These are phyloP conservation scores for Fusarium drepaniforme DNA, from an alignment of 2,329 filamentous ascomycete species.

Conservation along the genomic window DNA sequence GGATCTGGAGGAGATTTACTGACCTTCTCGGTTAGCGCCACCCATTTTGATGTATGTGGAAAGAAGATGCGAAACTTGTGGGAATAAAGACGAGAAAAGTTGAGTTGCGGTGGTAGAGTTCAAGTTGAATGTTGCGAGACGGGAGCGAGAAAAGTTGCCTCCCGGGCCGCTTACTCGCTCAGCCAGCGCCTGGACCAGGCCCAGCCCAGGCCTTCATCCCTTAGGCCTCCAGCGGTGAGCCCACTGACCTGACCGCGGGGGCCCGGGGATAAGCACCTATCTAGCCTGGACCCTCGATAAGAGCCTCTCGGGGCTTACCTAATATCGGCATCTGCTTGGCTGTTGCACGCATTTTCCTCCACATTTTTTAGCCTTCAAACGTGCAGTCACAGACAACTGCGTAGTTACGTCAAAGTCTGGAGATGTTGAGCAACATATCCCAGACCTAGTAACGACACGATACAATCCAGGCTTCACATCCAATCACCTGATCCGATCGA, in stretches of 20 bases:
- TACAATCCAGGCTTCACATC: constrained; percentile 9
- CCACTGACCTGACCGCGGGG: constrained; percentile 15
- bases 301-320: constrained; percentile 41
- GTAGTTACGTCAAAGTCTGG: constrained; percentile 39
- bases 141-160: constrained; percentile 41
- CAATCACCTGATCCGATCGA: constrained; percentile 1
- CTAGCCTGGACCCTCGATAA: constrained; percentile 27
- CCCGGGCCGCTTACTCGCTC: constrained; percentile 30
- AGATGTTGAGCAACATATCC: constrained; percentile 13
- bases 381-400: constrained; percentile 6
- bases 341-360: constrained; percentile 25
- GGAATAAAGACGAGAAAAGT: constrained; percentile 29
- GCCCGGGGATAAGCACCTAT: constrained; percentile 19
- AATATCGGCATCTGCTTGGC: constrained; percentile 28
- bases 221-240: constrained; percentile 22
- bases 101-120: constrained; percentile 10
- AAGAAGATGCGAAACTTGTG: constrained; percentile 11
- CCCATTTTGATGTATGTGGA: constrained; percentile 50
- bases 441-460: constrained; percentile 6
- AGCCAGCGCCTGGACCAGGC: constrained; percentile 16
- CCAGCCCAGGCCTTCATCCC: constrained; percentile 17
- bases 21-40: constrained; percentile 55
- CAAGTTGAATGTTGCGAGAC: constrained; percentile 29
- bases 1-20: constrained; percentile 16
- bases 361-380: constrained; percentile 18